Evolutionary conservation across 345 rosid genomes (phyloP).

Genomic region (Eucalyptus pauciflora): DNA sequence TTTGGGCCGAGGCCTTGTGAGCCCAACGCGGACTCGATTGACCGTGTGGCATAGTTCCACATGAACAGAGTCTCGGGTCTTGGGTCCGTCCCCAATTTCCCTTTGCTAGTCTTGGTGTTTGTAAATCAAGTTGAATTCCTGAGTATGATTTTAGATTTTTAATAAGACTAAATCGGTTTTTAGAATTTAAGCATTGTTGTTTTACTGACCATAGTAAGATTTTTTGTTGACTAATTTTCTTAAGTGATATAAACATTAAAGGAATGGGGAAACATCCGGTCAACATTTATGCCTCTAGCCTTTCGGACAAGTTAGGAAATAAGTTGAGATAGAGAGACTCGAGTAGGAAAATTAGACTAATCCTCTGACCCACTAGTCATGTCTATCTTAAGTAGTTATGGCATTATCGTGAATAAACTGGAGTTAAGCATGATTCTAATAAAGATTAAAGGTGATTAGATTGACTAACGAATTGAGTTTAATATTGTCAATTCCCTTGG

Average conservation of each 20-base stretch:
- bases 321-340: not conserved
- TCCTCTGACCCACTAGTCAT: not conserved
- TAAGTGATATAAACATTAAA: not conserved
- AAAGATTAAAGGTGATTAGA: not conserved
- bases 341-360: too few relatives aligned
- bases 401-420: not conserved
- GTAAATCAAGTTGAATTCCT: not conserved
- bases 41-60: not conserved
- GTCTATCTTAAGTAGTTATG: not conserved
- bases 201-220: not conserved
- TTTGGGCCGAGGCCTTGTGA: not conserved
- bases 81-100: not conserved
- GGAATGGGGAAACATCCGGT: accelerated
- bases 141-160: not conserved
- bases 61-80: not conserved
- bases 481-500: not conserved
- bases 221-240: not conserved
- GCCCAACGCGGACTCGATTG: not conserved
- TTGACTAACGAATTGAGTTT: not conserved
- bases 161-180: not conserved
- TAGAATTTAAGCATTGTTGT: not conserved
- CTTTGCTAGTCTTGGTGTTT: not conserved
- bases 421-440: not conserved
- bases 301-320: too few relatives aligned
- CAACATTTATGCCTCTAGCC: accelerated